Evolutionary conservation across 768 basidiomycete genomes (phyloP).

Genomic region (Stropharia rugosoannulata): DNA sequence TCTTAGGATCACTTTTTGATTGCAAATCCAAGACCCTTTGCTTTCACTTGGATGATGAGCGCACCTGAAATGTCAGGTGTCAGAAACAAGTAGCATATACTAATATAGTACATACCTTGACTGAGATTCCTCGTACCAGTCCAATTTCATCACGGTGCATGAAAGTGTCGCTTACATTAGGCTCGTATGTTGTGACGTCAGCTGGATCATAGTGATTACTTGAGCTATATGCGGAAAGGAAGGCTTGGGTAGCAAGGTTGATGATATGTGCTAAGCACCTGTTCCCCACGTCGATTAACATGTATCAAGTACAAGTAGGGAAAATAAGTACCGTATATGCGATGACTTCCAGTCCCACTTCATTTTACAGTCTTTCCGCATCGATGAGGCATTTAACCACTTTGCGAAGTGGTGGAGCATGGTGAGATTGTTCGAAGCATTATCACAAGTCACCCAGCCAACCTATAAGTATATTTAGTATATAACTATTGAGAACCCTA

Average conservation of each 20-base stretch:
- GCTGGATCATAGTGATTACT: slow-evolving; percentile 23
- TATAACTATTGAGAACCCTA: no score
- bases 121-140: no score
- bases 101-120: no score
- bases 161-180: no score
- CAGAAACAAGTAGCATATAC: no score
- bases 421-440: not conserved
- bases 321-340: not conserved
- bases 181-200: no score
- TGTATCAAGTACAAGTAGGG: not conserved
- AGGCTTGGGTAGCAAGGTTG: slow-evolving; percentile 30
- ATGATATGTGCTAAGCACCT: slow-evolving; percentile 34
- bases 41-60: slow-evolving; percentile 16
- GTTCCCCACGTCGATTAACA: no score
- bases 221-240: slow-evolving; percentile 23
- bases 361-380: not conserved
- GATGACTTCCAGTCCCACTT: no score
- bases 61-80: slow-evolving; percentile 9
- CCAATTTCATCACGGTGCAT: no score
- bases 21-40: no score
- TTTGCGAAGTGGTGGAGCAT: not conserved
- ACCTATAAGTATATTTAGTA: not conserved
- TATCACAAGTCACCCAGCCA: not conserved
- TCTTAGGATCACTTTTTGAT: no score
- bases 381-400: not conserved